Percentiles rank a stretch among this genome's conserved stretches.
Conservation (phyloP, 106 monocot genomes). For the Dendrobium huoshanense region DNA sequence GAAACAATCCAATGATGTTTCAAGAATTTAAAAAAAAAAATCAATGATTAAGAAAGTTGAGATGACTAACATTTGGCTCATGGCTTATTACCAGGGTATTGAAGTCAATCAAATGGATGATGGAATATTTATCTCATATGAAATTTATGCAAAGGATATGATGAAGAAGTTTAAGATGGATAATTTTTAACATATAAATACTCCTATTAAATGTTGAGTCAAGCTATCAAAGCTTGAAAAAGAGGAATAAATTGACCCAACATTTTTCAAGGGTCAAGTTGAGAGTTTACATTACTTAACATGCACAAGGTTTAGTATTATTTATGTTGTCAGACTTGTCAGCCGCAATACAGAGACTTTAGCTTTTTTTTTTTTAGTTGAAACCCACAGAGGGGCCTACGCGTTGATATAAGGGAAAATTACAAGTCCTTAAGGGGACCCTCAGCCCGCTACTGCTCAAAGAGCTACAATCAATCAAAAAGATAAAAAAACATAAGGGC, state of each 20-base stretch:
- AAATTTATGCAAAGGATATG: not conserved
- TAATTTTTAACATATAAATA: not conserved
- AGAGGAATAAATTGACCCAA: not conserved
- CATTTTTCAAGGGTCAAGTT: too few relatives aligned
- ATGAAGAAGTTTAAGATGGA: slow-evolving; percentile 1
- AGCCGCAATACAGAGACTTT: too few relatives aligned
- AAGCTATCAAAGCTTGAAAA: not conserved
- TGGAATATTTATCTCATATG: not conserved
- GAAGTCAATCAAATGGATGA: not conserved
- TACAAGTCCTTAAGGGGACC: too few relatives aligned
- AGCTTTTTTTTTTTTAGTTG: too few relatives aligned
- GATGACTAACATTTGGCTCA: not conserved
- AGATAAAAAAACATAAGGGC: too few relatives aligned
- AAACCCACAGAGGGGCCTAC: too few relatives aligned
- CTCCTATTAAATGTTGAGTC: not conserved
- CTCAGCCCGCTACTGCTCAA: too few relatives aligned
- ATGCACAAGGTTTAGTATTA: too few relatives aligned
- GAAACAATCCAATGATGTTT: not conserved
- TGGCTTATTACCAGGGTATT: not conserved
- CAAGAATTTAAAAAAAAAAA: not conserved
- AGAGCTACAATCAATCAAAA: too few relatives aligned
- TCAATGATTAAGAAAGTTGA: not conserved
- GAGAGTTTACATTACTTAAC: too few relatives aligned
- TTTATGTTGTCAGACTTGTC: too few relatives aligned
- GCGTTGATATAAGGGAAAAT: too few relatives aligned